Base-by-base conservation (phyloP, 176 grass and related monocot genomes). In the Raddia distichophylla region DNA sequence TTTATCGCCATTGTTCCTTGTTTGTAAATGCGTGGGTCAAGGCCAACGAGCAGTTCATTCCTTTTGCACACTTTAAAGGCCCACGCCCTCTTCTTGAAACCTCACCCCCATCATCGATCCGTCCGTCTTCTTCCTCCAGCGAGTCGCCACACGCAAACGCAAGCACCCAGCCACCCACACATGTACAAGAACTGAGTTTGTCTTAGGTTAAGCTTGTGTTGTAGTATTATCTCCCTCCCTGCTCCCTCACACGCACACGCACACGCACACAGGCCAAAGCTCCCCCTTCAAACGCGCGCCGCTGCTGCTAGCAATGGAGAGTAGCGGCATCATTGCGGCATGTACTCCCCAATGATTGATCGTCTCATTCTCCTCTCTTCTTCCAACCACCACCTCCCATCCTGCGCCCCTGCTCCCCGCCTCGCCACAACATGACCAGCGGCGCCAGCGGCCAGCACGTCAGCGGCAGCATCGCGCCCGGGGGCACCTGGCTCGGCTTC, bases 271-370 rank as follows among this genome's bases (percentile, higher is more conserved):
- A 82, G 67, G 54, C 79, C 91, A 45, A 93, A 94, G 62, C 62
- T 47, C 10, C 60, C 69, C 77, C 87, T 76, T 68, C 89, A 89
- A 91, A 89, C 78, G 46, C 83, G 78, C 67, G 40, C 65, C 67
- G 40, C 65, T 5, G 13, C 50, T 19, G 13, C 50, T 19, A 69
- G 67, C 65, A 64, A 94, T 85, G 89, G 80, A 79, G 88, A 84
- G 67, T 69, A 71, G 82, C 64, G 51, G 83, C 78, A 99, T 99
- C 89, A 99, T 96, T 93, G 90, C 83, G 71, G 33, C 64, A 42
- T 87, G 93, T 87, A 91, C 89, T 87, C 58, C 37, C 91, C 93
- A 95, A 95, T 99, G 88, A 95, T 99, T 95, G 93, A 89, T 79
- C 50, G 56, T 54, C 82, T 79, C 82, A 85, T 63, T 82, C 85